Percentiles rank a stretch among this genome's conserved stretches.
phyloP scores from a whole-genome alignment of 306 rosid species.

The Chamaecrista fasciculata region DNA sequence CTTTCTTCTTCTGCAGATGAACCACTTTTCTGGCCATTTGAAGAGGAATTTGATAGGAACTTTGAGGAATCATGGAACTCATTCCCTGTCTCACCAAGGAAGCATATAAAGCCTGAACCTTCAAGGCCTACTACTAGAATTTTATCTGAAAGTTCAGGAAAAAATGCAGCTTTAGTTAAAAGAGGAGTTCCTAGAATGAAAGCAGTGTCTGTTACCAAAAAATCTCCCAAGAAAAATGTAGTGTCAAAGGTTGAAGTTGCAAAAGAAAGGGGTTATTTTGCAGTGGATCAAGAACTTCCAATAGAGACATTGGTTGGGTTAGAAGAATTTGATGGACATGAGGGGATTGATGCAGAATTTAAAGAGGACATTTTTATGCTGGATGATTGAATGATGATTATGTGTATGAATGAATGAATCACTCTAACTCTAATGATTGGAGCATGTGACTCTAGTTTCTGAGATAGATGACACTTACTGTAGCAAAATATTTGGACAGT shows the following conservation, averaged over 20 bases:
- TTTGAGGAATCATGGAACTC: constrained; percentile 34
- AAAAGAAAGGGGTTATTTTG: constrained; percentile 29
- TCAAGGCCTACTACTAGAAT: constrained; percentile 36
- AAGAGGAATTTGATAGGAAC: constrained; percentile 33
- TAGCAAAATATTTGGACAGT: too few relatives aligned
- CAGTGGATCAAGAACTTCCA: constrained; percentile 25
- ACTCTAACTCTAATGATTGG: constrained; percentile 15
- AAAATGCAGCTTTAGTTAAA: constrained; percentile 7
- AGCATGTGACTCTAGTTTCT: not conserved
- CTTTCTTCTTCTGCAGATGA: constrained; percentile 21
- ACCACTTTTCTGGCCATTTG: constrained; percentile 63
- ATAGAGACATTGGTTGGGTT: constrained; percentile 60
- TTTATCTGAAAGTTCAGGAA: constrained; percentile 17
- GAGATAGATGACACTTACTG: not conserved
- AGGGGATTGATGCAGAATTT: constrained; percentile 47
- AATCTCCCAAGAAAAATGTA: not conserved
- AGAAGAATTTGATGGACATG: constrained; percentile 55
- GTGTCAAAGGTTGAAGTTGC: constrained; percentile 14
- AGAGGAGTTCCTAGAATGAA: not conserved
- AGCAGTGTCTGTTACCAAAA: not conserved
- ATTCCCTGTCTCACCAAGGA: constrained; percentile 44
- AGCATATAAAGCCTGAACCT: constrained; percentile 16
- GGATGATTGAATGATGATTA: constrained; percentile 21
- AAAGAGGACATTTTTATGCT: constrained; percentile 30
- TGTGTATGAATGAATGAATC: too few relatives aligned